phyloP scores from a whole-genome alignment of 352 stramenopile species.

The Phytophthora podocarpi region DNA sequence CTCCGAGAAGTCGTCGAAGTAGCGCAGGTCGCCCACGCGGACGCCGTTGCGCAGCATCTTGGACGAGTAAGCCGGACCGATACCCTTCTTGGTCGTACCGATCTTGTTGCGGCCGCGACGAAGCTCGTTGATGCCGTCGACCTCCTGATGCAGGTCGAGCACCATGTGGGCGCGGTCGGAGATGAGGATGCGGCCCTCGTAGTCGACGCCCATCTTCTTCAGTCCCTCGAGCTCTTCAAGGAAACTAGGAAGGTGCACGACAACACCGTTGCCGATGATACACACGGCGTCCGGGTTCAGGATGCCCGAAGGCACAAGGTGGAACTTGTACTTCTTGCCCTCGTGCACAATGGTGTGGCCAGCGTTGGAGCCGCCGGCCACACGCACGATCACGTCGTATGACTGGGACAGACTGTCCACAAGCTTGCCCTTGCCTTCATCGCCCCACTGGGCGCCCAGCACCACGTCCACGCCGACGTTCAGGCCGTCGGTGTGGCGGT shows the following conservation, averaged over 20 bases:
- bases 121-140: slow-evolving; percentile 86
- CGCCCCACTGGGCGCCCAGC: slow-evolving; percentile 98
- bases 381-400: slow-evolving; percentile 97
- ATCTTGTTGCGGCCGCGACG: slow-evolving; percentile 96
- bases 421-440: slow-evolving; percentile 99
- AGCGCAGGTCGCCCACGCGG: slow-evolving; percentile 95
- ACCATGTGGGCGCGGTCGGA: slow-evolving; percentile 98
- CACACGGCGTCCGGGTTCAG: slow-evolving; percentile 95
- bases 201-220: slow-evolving; percentile 89
- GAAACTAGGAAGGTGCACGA: slow-evolving; percentile 97
- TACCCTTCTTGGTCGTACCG: slow-evolving; percentile 99
- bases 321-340: slow-evolving; percentile 99
- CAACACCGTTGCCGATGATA: slow-evolving; percentile 99
- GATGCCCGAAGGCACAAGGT: slow-evolving; percentile 98
- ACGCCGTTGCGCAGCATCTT: slow-evolving; percentile 99
- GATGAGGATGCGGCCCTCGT: slow-evolving; percentile 95
- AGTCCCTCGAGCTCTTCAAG: slow-evolving; percentile 95
- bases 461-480: slow-evolving; percentile 91
- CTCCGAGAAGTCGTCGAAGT: slow-evolving; percentile 88
- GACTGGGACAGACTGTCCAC: slow-evolving; percentile 93
- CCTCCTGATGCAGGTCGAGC: slow-evolving; percentile 98
- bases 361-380: slow-evolving; percentile 98
- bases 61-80: slow-evolving; percentile 98
- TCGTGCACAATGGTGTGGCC: slow-evolving; percentile 99
- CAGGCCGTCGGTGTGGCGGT: slow-evolving; percentile 66